Percentiles rank a stretch among this genome's conserved stretches.
phyloP scores from a whole-genome alignment of 2,329 filamentous ascomycete genomes.

The Cercospora berteroae region DNA sequence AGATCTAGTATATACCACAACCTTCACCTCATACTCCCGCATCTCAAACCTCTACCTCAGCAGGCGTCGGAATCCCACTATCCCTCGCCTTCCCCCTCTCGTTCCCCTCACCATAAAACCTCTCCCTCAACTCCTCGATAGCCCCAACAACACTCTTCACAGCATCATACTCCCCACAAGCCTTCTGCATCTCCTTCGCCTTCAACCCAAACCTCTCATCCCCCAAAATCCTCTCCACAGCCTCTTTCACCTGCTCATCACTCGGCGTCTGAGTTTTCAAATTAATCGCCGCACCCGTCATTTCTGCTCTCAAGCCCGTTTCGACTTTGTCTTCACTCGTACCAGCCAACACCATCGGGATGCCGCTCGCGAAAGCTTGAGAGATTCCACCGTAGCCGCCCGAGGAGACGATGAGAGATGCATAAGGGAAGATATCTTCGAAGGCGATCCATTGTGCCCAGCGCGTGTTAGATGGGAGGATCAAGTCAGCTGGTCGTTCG shows the following conservation, averaged over 20 bases:
- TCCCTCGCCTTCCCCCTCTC: not conserved
- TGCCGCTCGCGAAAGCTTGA: conserved; percentile 47
- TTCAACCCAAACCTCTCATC: conserved; percentile 24
- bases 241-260: conserved; percentile 23
- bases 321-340: conserved; percentile 43
- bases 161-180: conserved; percentile 29
- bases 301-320: conserved; percentile 44
- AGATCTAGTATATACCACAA: not conserved
- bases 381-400: conserved; percentile 50
- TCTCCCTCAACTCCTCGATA: conserved; percentile 13
- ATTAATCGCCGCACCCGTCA: conserved; percentile 49
- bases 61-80: not conserved
- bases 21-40: not conserved
- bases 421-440: conserved; percentile 46
- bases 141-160: conserved; percentile 15
- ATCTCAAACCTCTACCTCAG: not conserved
- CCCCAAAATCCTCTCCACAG: conserved; percentile 18
- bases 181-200: conserved; percentile 26
- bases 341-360: conserved; percentile 51
- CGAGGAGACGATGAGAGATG: conserved; percentile 48
- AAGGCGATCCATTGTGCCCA: conserved; percentile 52
- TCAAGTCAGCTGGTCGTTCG: conserved; percentile 30
- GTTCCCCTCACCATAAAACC: not conserved
- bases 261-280: conserved; percentile 39
- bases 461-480: conserved; percentile 44